Conservation (phyloP, 176 grass and related monocot species). For the Carex littledalei region DNA sequence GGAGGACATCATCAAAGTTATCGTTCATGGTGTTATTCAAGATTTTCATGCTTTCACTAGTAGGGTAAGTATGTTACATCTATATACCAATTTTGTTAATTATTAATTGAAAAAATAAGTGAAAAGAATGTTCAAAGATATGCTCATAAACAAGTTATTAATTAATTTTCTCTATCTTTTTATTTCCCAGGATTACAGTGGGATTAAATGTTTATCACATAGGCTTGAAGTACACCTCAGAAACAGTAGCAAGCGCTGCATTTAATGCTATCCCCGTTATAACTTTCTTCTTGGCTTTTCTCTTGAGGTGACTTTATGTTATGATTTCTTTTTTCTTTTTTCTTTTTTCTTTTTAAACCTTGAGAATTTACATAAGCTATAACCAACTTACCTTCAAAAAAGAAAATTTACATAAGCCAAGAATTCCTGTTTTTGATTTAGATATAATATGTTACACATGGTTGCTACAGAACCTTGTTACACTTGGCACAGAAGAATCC, state of each 20-base stretch:
- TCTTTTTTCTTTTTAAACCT: too few relatives aligned
- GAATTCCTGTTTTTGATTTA: neutral
- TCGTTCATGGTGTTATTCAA: slow-evolving; percentile 39
- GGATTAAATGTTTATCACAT: slow-evolving; percentile 46
- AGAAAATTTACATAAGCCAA: neutral
- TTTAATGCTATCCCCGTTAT: slow-evolving; percentile 49
- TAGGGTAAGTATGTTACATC: slow-evolving; percentile 36
- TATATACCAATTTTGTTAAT: neutral
- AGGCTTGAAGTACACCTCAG: slow-evolving; percentile 58
- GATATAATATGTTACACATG: neutral
- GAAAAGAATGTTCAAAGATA: neutral
- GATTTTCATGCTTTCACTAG: slow-evolving; percentile 62
- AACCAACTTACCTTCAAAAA: neutral
- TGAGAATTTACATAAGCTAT: neutral
- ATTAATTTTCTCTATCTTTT: neutral
- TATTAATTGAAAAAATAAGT: neutral
- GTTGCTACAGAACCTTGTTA: neutral
- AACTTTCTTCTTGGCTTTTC: slow-evolving; percentile 56
- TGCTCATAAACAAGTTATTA: neutral
- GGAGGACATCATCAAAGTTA: slow-evolving; percentile 42
- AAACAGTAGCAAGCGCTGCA: slow-evolving; percentile 40
- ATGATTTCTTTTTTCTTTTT: too few relatives aligned
- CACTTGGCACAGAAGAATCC: neutral
- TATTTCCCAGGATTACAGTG: slow-evolving; percentile 41
- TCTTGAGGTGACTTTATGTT: slow-evolving; percentile 32